Evolutionary conservation across 2,329 filamentous ascomycete species (phyloP).

Genomic region (Apiospora marii): DNA sequence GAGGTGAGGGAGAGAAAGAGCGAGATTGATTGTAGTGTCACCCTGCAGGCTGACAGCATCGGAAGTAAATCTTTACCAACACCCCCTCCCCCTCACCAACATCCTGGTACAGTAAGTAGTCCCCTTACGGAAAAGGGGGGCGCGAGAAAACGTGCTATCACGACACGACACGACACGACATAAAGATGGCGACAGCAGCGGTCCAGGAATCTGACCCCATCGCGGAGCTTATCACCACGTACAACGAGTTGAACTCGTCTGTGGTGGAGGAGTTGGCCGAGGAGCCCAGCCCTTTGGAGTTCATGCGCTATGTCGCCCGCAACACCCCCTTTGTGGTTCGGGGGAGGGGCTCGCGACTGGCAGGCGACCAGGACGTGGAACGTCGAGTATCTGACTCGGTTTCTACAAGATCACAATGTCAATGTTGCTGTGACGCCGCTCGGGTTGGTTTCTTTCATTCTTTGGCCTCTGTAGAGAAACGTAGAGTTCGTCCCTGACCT

Average conservation of each 20-base stretch:
- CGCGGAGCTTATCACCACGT: constrained; percentile 68
- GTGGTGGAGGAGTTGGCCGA: constrained; percentile 66
- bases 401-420: constrained; percentile 64
- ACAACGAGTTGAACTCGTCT: constrained; percentile 74
- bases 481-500: constrained; percentile 33
- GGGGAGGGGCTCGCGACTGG: constrained; percentile 67
- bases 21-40: not conserved
- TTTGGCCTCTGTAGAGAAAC: constrained; percentile 8
- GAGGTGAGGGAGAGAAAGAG: not conserved
- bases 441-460: constrained; percentile 56
- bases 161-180: constrained; percentile 1
- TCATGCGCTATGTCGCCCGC: constrained; percentile 77
- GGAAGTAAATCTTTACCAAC: not conserved
- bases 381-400: constrained; percentile 61
- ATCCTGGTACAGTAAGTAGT: not conserved
- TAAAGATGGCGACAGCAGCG: not conserved
- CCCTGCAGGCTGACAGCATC: constrained; percentile 1
- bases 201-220: constrained; percentile 47
- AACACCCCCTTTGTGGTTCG: constrained; percentile 81
- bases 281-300: constrained; percentile 78
- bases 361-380: constrained; percentile 70
- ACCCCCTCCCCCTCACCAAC: not conserved
- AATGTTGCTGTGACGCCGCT: constrained; percentile 81
- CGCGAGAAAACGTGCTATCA: not conserved
- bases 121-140: not conserved